Evolutionary conservation across 1,139 yeast genomes (phyloP).

Genomic region (Chernovozyma sophiae-reginae): DNA sequence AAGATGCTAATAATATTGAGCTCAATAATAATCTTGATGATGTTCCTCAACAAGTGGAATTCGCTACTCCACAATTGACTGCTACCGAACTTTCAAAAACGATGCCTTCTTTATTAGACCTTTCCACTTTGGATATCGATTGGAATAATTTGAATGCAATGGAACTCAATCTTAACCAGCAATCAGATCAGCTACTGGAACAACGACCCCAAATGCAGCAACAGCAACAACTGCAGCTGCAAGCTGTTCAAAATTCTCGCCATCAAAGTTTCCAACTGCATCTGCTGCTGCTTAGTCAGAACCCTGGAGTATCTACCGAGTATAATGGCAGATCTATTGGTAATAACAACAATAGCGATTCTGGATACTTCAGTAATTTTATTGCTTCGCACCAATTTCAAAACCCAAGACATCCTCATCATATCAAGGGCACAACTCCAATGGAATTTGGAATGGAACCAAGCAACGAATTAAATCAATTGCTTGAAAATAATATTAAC

Average conservation of each 20-base stretch:
- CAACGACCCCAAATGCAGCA: neutral
- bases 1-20: conserved; percentile 35
- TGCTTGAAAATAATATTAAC: neutral
- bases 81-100: conserved; percentile 22
- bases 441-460: conserved; percentile 25
- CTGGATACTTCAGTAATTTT: conserved; percentile 4
- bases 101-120: conserved; percentile 22
- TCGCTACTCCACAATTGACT: conserved; percentile 72
- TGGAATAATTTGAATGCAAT: conserved; percentile 33
- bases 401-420: conserved; percentile 36
- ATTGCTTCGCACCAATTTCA: conserved; percentile 25
- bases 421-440: conserved; percentile 35
- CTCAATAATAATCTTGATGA: conserved; percentile 26
- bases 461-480: conserved; percentile 13
- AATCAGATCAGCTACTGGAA: no score
- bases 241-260: neutral
- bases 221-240: conserved; percentile 12
- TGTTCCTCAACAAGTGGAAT: conserved; percentile 65
- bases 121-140: conserved; percentile 26
- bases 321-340: neutral
- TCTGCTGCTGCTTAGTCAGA: no score
- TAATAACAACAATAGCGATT: neutral
- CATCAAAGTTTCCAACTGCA: neutral
- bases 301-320: neutral
- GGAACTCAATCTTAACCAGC: conserved; percentile 16